Evolutionary conservation across 2,329 filamentous ascomycete species (phyloP).

Genomic region (Colletotrichum godetiae): DNA sequence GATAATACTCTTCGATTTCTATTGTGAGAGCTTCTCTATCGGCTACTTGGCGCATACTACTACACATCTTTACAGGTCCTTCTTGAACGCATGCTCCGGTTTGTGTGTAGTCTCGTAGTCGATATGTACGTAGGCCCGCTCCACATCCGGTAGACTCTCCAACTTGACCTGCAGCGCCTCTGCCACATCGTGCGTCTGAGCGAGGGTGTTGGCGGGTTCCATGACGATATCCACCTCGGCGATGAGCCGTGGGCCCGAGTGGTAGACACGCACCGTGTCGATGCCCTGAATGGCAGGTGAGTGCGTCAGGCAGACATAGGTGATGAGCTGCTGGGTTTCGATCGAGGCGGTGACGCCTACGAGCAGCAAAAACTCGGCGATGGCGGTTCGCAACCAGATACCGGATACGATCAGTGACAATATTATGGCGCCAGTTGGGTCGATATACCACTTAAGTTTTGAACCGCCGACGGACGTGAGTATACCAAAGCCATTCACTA

Average conservation of each 20-base stretch:
- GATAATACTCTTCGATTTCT: background rate
- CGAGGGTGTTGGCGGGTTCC: conserved; percentile 77
- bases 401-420: conserved; percentile 81
- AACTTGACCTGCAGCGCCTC: conserved; percentile 95
- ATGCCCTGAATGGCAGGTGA: conserved; percentile 83
- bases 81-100: conserved; percentile 79
- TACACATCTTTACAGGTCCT: conserved; percentile 59
- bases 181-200: conserved; percentile 89
- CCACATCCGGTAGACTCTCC: conserved; percentile 89
- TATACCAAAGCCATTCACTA: conserved; percentile 94
- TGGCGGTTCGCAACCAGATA: conserved; percentile 88
- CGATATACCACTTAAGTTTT: conserved; percentile 93
- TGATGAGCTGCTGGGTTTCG: conserved; percentile 90
- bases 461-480: conserved; percentile 88
- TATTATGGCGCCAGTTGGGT: conserved; percentile 90
- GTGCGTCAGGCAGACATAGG: conserved; percentile 97
- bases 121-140: conserved; percentile 95
- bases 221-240: conserved; percentile 98
- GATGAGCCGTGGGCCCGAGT: conserved; percentile 87
- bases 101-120: conserved; percentile 97
- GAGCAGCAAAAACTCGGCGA: conserved; percentile 87
- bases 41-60: background rate
- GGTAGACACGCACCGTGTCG: conserved; percentile 94
- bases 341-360: conserved; percentile 90
- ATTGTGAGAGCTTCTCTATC: background rate